Percentiles rank a stretch among this genome's conserved stretches.
Conservation (phyloP, 495 filamentous ascomycete species). For the Darksidea phi region DNA sequence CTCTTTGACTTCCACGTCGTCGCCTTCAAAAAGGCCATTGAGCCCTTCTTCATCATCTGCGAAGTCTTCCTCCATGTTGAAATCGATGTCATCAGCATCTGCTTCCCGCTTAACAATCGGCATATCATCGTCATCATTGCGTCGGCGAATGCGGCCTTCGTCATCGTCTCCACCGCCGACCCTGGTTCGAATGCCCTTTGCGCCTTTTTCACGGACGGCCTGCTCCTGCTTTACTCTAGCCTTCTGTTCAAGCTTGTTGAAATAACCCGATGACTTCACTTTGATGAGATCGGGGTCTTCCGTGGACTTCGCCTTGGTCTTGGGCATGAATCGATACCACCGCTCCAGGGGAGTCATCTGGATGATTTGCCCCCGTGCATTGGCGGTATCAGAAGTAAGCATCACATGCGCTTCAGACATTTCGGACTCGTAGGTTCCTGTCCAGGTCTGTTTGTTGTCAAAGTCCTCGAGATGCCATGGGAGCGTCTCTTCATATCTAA, state of each 20-base stretch:
- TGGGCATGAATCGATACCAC: constrained; percentile 88
- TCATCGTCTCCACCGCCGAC: constrained; percentile 31
- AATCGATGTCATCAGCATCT: constrained; percentile 52
- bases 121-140: constrained; percentile 64
- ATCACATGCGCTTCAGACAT: constrained; percentile 76
- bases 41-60: constrained; percentile 79
- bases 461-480: constrained; percentile 98
- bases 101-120: constrained; percentile 55
- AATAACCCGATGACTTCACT: constrained; percentile 71
- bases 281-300: constrained; percentile 71
- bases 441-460: constrained; percentile 89
- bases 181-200: constrained; percentile 21
- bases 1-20: constrained; percentile 85
- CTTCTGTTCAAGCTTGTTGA: constrained; percentile 44
- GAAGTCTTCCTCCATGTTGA: constrained; percentile 51
- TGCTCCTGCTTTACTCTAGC: constrained; percentile 21
- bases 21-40: constrained; percentile 71
- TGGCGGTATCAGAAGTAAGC: constrained; percentile 62
- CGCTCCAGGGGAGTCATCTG: constrained; percentile 89
- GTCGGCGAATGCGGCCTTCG: constrained; percentile 58
- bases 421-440: constrained; percentile 82
- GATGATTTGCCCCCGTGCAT: constrained; percentile 24
- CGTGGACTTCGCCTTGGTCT: constrained; percentile 76
- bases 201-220: neutral
- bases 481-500: constrained; percentile 90